A percentile compares a stretch with the other conserved stretches of the same genome.
phyloP scores from a whole-genome alignment of 1,284 basidiomycete genomes.

The Trichosporon coremiiforme region DNA sequence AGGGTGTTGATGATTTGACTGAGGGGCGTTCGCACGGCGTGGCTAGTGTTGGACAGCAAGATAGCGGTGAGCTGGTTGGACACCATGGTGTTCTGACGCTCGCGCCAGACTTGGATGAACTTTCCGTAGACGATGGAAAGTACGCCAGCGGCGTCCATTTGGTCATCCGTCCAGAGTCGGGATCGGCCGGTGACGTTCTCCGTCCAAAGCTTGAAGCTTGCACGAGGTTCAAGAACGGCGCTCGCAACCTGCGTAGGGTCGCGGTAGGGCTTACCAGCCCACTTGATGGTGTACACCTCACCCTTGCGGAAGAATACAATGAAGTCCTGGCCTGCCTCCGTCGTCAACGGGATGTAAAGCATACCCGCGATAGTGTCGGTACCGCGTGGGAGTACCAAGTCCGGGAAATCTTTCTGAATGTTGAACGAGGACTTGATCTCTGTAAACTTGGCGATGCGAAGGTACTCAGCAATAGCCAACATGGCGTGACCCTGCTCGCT shows the following conservation, averaged over 20 bases:
- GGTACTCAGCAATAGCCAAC: slow-evolving; percentile 77
- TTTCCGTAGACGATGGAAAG: slow-evolving; percentile 71
- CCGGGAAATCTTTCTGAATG: slow-evolving; percentile 72
- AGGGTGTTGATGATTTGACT: slow-evolving; percentile 67
- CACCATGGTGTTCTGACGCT: slow-evolving; percentile 72
- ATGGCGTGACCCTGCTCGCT: slow-evolving; percentile 77
- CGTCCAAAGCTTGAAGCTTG: slow-evolving; percentile 80
- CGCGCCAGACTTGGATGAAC: slow-evolving; percentile 82
- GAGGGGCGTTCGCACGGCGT: slow-evolving; percentile 65
- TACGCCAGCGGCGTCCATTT: slow-evolving; percentile 81
- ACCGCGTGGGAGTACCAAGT: slow-evolving; percentile 69
- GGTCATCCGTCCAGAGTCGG: slow-evolving; percentile 80
- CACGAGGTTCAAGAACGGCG: slow-evolving; percentile 67
- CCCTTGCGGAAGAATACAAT: slow-evolving; percentile 80
- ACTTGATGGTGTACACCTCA: slow-evolving; percentile 70
- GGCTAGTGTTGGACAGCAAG: slow-evolving; percentile 81
- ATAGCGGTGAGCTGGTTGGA: slow-evolving; percentile 74
- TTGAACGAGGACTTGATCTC: slow-evolving; percentile 50
- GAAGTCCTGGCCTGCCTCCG: slow-evolving; percentile 67
- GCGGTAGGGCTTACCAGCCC: slow-evolving; percentile 77
- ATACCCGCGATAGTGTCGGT: slow-evolving; percentile 76
- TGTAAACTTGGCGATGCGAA: slow-evolving; percentile 75
- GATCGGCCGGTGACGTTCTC: slow-evolving; percentile 74
- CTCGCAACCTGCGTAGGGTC: slow-evolving; percentile 47
- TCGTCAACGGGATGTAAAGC: slow-evolving; percentile 73